These are phyloP conservation scores for Fusarium ambrosium DNA, from an alignment of 2,329 filamentous ascomycete genomes.

Conservation along the genomic window DNA sequence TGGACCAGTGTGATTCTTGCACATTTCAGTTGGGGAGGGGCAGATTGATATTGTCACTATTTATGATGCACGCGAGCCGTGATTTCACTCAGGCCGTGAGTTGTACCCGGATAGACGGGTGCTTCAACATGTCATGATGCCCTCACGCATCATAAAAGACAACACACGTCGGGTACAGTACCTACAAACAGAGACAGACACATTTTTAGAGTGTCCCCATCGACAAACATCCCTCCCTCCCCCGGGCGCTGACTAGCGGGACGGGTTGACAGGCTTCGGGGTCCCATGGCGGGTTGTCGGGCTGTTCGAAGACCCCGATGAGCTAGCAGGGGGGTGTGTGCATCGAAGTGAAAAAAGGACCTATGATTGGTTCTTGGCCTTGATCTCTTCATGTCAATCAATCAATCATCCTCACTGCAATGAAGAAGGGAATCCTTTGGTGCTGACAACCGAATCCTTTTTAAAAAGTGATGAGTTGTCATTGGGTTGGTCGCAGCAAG, in stretches of 20 bases:
- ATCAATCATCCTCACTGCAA: not conserved
- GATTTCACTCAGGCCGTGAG: not conserved
- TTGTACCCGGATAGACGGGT: not conserved
- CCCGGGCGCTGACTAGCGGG: constrained; percentile 10
- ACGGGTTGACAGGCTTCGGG: constrained; percentile 17
- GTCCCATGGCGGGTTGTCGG: constrained; percentile 47
- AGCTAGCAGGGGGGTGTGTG: constrained; percentile 19
- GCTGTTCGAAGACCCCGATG: constrained; percentile 51
- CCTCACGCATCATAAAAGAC: not conserved
- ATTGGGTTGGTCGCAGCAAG: not conserved
- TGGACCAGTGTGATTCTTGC: not conserved
- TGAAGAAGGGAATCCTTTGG: not conserved
- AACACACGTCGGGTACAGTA: not conserved
- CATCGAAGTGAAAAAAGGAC: not conserved
- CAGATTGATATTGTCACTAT: not conserved
- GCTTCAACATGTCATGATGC: not conserved
- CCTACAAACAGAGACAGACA: not conserved
- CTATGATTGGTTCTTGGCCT: not conserved
- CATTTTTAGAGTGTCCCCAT: constrained; percentile 3
- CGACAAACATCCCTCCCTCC: not conserved
- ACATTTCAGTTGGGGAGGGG: not conserved
- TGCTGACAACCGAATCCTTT: constrained; percentile 23
- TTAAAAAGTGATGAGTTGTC: not conserved
- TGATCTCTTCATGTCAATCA: not conserved
- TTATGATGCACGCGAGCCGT: not conserved